Conservation (phyloP, 768 basidiomycete genomes). For the Lactarius deliciosus region DNA sequence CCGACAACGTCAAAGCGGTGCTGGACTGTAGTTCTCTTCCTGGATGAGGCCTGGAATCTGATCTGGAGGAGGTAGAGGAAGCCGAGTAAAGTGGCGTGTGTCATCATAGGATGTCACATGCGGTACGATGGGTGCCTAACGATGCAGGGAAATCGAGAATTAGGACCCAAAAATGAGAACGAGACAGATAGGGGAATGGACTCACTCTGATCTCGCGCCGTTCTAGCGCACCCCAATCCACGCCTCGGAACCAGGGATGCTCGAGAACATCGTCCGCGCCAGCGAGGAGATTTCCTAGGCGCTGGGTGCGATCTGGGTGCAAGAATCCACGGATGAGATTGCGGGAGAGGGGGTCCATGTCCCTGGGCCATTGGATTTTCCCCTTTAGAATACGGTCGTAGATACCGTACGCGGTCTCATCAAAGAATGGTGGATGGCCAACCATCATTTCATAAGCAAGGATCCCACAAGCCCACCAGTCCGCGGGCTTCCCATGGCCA, state of each 20-base stretch:
- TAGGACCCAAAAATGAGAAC: background rate
- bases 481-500: constrained; percentile 96
- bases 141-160: background rate
- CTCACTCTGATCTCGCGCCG: constrained; percentile 81
- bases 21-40: constrained; percentile 43
- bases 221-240: constrained; percentile 88
- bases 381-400: constrained; percentile 96
- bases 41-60: constrained; percentile 77
- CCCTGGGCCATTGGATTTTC: constrained; percentile 86
- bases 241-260: constrained; percentile 94
- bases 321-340: constrained; percentile 88
- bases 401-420: constrained; percentile 96
- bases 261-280: constrained; percentile 89
- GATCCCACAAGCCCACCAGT: constrained; percentile 99
- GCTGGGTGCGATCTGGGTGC: constrained; percentile 87
- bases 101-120: constrained; percentile 78
- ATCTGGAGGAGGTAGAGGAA: constrained; percentile 71
- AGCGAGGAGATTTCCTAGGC: constrained; percentile 90
- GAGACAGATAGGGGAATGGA: constrained; percentile 25
- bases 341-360: constrained; percentile 85
- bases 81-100: constrained; percentile 81
- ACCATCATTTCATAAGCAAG: constrained; percentile 99
- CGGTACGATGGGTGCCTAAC: constrained; percentile 83
- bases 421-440: constrained; percentile 98
- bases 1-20: constrained; percentile 65